These are phyloP conservation scores for Anthostomella pinea DNA, from an alignment of 2,329 filamentous ascomycete genomes.

Conservation along the genomic window DNA sequence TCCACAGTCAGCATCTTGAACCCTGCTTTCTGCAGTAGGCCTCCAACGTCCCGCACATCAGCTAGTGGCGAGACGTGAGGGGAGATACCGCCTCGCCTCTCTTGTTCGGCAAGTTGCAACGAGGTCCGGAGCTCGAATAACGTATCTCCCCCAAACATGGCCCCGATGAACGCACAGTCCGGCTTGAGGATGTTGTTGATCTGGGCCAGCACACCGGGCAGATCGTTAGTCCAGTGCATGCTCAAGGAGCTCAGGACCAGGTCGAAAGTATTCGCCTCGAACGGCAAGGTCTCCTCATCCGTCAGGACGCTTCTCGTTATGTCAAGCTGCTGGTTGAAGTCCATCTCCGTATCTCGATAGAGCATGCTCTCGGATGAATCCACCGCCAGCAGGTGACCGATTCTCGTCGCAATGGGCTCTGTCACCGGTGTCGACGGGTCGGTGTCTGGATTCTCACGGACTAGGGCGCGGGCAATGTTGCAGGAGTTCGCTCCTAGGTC, in stretches of 20 bases:
- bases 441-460: slow-evolving; percentile 64
- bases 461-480: slow-evolving; percentile 83
- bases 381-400: slow-evolving; percentile 73
- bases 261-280: slow-evolving; percentile 75
- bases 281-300: slow-evolving; percentile 74
- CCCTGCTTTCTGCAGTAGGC: slow-evolving; percentile 78
- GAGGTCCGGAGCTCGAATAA: slow-evolving; percentile 92
- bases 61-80: slow-evolving; percentile 89
- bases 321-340: slow-evolving; percentile 71
- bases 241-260: slow-evolving; percentile 85
- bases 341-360: slow-evolving; percentile 71
- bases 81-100: slow-evolving; percentile 85
- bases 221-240: slow-evolving; percentile 96
- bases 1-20: slow-evolving; percentile 97
- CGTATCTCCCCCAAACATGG: slow-evolving; percentile 95
- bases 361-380: slow-evolving; percentile 78
- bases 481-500: slow-evolving; percentile 95
- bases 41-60: slow-evolving; percentile 88
- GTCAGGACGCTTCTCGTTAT: slow-evolving; percentile 74
- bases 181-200: slow-evolving; percentile 87
- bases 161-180: slow-evolving; percentile 86
- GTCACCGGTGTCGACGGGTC: slow-evolving; percentile 48
- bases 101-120: slow-evolving; percentile 86
- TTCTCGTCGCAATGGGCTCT: slow-evolving; percentile 66
- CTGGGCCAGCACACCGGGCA: slow-evolving; percentile 79